phyloP scores from a whole-genome alignment of 129 eudicot genomes.

The Sambucus nigra region DNA sequence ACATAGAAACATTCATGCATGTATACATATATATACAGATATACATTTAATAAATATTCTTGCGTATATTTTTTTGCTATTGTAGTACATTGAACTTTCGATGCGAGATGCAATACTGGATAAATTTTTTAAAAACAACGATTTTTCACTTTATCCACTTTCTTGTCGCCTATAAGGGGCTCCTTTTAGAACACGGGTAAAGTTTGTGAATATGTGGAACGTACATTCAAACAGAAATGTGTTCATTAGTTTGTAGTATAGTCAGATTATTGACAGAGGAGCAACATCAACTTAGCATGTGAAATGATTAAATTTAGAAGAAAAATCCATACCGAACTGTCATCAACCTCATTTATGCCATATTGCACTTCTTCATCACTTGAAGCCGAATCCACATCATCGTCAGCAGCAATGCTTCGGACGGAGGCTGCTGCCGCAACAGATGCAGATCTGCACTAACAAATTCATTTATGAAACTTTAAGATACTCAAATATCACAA shows the following conservation, averaged over 20 bases:
- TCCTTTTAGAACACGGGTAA: background rate
- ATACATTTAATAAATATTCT: too few species aligned
- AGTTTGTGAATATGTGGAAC: background rate
- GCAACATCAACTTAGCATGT: background rate
- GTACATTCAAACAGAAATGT: background rate
- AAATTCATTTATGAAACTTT: constrained; percentile 6
- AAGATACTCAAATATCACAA: background rate
- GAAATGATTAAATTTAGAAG: background rate
- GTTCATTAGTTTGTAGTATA: background rate
- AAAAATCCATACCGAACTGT: constrained; percentile 56
- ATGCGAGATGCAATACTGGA: too few species aligned
- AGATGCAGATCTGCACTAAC: constrained; percentile 63
- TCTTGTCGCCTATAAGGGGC: too few species aligned
- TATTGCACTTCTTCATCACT: constrained; percentile 59
- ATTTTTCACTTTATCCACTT: too few species aligned
- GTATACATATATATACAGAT: too few species aligned
- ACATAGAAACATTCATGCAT: too few species aligned
- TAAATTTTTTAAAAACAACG: too few species aligned
- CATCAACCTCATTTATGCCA: constrained; percentile 48
- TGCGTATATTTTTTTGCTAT: too few species aligned
- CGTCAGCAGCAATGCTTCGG: constrained; percentile 64
- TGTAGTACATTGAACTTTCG: too few species aligned
- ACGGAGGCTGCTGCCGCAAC: constrained; percentile 75
- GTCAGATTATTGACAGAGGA: background rate
- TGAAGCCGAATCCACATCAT: constrained; percentile 76